phyloP scores from a whole-genome alignment of 768 basidiomycete genomes.

The Russula olivacea region DNA sequence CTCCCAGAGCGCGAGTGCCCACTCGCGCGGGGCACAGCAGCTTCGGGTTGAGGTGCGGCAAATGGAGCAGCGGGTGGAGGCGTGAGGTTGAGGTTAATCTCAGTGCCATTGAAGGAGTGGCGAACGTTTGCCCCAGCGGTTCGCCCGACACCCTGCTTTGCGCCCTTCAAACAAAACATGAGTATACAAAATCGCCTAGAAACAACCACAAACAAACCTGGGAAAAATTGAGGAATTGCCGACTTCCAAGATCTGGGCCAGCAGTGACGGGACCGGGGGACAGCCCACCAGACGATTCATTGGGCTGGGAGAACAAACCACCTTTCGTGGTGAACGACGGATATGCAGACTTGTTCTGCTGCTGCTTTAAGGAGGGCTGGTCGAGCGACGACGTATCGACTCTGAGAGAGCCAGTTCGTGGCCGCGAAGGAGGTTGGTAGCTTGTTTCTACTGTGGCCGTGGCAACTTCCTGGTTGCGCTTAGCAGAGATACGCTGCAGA shows the following conservation, averaged over 20 bases:
- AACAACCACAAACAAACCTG: conserved; percentile 49
- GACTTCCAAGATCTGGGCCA: conserved; percentile 78
- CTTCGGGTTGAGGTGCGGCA: conserved; percentile 35
- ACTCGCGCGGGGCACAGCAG: conserved; percentile 41
- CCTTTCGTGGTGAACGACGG: conserved; percentile 54
- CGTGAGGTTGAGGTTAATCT: conserved; percentile 53
- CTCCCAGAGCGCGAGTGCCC: conserved; percentile 76
- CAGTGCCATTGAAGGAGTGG: conserved; percentile 73
- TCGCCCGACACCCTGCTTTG: conserved; percentile 42
- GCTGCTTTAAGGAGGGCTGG: conserved; percentile 45
- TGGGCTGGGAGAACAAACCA: conserved; percentile 46
- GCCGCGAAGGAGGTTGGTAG: conserved; percentile 50
- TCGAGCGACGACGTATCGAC: conserved; percentile 66
- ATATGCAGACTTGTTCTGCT: conserved; percentile 84
- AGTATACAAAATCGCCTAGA: conserved; percentile 9
- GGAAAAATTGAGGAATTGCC: conserved; percentile 66
- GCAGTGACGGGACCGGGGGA: conserved; percentile 80
- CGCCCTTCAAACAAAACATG: conserved; percentile 28
- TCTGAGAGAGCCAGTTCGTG: conserved; percentile 63
- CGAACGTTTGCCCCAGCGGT: conserved; percentile 42
- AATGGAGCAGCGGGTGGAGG: conserved; percentile 48
- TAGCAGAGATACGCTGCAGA: conserved; percentile 67
- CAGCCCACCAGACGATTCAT: conserved; percentile 54
- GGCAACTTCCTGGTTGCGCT: conserved; percentile 48
- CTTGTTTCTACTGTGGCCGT: conserved; percentile 32